phyloP scores from a whole-genome alignment of 257 asterid species.

The Fraxinus anomala region DNA sequence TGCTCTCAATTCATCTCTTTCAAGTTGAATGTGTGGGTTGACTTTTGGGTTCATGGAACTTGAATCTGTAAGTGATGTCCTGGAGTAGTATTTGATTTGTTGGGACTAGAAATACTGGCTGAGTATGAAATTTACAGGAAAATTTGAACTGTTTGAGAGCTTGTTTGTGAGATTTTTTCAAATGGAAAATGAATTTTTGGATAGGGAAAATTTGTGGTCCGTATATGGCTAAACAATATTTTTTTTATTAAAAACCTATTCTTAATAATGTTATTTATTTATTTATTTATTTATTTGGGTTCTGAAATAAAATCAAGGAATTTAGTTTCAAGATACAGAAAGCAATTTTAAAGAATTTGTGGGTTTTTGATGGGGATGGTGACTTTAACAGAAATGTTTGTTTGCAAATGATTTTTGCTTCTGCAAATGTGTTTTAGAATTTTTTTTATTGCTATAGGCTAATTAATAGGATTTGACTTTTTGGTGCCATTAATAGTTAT shows the following conservation, averaged over 20 bases:
- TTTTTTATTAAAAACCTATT: too few species aligned
- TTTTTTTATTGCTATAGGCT: not conserved
- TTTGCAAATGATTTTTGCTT: not conserved
- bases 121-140: not conserved
- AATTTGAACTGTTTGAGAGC: not conserved
- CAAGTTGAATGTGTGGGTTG: constrained; percentile 3
- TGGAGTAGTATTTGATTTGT: not conserved
- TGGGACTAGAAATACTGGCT: not conserved
- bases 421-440: not conserved
- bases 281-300: too few species aligned
- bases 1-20: too few species aligned
- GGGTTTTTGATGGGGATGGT: not conserved
- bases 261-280: too few species aligned
- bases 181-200: too few species aligned
- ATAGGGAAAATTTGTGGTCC: too few species aligned
- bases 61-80: not conserved
- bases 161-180: too few species aligned
- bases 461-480: constrained; percentile 1
- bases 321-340: not conserved
- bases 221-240: too few species aligned
- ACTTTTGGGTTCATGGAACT: not conserved
- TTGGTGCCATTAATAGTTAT: not conserved
- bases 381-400: not conserved
- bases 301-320: not conserved
- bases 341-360: not conserved